A percentile compares a stretch with the other conserved stretches of the same genome.
phyloP scores from a whole-genome alignment of 352 stramenopile genomes.

The Globisporangium takayamanum region DNA sequence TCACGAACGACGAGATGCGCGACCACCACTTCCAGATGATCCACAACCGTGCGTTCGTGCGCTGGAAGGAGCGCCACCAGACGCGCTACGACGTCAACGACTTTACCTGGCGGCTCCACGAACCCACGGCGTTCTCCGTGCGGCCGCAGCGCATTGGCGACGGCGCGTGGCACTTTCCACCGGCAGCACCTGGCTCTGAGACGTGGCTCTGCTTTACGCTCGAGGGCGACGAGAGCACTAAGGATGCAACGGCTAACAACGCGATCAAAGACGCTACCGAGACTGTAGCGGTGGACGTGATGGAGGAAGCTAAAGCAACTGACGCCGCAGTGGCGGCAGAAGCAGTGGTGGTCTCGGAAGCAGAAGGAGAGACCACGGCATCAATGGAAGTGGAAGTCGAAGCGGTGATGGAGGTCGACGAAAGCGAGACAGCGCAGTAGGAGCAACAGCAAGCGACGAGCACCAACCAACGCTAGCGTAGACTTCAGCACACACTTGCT shows the following conservation, averaged over 20 bases:
- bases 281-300: not conserved
- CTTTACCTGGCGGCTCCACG: slow-evolving; percentile 31
- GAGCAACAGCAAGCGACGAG: too few relatives aligned
- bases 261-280: not conserved
- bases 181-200: slow-evolving; percentile 8
- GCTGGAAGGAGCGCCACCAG: slow-evolving; percentile 97
- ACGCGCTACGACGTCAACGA: slow-evolving; percentile 86
- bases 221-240: slow-evolving; percentile 10
- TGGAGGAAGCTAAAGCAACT: not conserved
- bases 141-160: slow-evolving; percentile 50
- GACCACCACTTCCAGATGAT: slow-evolving; percentile 99
- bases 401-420: too few relatives aligned
- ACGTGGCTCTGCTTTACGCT: slow-evolving; percentile 51
- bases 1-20: slow-evolving; percentile 99
- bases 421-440: too few relatives aligned
- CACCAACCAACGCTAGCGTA: too few relatives aligned
- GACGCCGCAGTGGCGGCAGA: not conserved
- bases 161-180: slow-evolving; percentile 66
- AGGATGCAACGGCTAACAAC: not conserved
- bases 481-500: too few relatives aligned
- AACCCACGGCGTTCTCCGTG: slow-evolving; percentile 55
- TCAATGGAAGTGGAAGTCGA: too few relatives aligned
- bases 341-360: too few relatives aligned
- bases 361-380: too few relatives aligned
- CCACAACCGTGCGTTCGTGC: slow-evolving; percentile 89